These are phyloP conservation scores for Cryptococcus sp. DNA, from an alignment of 1,284 basidiomycete genomes.

Conservation along the genomic window DNA sequence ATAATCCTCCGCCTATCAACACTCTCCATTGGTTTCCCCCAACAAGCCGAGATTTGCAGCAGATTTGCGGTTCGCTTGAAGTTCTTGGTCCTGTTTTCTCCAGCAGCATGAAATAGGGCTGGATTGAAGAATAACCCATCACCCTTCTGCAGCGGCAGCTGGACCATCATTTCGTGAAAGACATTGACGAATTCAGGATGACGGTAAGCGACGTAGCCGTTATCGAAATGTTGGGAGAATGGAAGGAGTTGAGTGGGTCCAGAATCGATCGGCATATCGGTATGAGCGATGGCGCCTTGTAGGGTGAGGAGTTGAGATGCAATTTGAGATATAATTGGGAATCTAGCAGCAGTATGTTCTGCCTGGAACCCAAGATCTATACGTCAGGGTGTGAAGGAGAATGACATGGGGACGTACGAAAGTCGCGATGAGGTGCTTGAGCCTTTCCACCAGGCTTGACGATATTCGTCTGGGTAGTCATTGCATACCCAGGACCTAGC, in stretches of 20 bases:
- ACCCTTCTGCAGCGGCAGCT: conserved; percentile 8
- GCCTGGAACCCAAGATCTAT: conserved; percentile 9
- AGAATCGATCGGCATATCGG: conserved; percentile 14
- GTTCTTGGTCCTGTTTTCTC: conserved; percentile 4
- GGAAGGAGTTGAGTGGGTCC: conserved; percentile 19
- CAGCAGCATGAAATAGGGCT: conserved; percentile 11
- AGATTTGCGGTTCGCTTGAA: conserved; percentile 5
- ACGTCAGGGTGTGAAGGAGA: neutral
- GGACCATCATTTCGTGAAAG: conserved; percentile 5
- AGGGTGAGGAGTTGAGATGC: conserved; percentile 21
- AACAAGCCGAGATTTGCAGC: conserved; percentile 6
- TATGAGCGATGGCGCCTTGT: conserved; percentile 20
- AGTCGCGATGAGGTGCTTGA: conserved; percentile 9
- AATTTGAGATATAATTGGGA: conserved; percentile 11
- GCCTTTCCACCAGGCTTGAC: conserved; percentile 2
- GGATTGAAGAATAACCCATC: conserved; percentile 21
- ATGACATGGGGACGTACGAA: conserved; percentile 6
- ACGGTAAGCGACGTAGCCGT: conserved; percentile 14
- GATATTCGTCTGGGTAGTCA: conserved; percentile 8
- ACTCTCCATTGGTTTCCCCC: conserved; percentile 7
- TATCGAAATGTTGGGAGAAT: conserved; percentile 11
- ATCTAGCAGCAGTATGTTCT: neutral
- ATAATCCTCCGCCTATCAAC: conserved; percentile 3
- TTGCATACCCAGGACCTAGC: conserved; percentile 13
- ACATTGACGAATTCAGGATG: conserved; percentile 4